Percentiles rank a stretch among this genome's conserved stretches.
These are phyloP conservation scores for Hagleromyces aurorensis DNA, from an alignment of 805 yeast species.

Conservation along the genomic window DNA sequence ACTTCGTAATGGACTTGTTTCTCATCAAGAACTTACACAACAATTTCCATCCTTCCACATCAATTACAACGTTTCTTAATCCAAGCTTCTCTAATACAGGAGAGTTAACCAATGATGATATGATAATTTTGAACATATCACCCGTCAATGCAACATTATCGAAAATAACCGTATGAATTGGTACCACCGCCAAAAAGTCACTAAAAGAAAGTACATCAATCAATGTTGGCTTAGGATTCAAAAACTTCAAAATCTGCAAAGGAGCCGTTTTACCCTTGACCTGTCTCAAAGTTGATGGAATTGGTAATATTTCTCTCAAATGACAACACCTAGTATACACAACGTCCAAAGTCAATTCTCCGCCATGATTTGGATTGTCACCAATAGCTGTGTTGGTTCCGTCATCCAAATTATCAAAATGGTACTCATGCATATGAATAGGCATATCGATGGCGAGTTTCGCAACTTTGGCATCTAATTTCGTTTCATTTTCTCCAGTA, in stretches of 20 bases:
- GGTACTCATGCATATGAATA: conserved; percentile 51
- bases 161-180: conserved; percentile 62
- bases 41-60: conserved; percentile 66
- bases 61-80: conserved; percentile 68
- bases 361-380: conserved; percentile 29
- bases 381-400: conserved; percentile 8
- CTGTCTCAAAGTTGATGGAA: conserved; percentile 80
- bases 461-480: conserved; percentile 20
- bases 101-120: conserved; percentile 62
- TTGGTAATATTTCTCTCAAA: conserved; percentile 82
- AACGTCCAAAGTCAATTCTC: conserved; percentile 41
- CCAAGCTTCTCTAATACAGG: conserved; percentile 63
- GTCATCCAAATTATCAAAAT: conserved; percentile 31
- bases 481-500: conserved; percentile 4
- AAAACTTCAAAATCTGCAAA: conserved; percentile 56
- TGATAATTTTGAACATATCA: conserved; percentile 69
- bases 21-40: conserved; percentile 68
- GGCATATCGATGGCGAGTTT: conserved; percentile 62
- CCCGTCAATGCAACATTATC: conserved; percentile 72
- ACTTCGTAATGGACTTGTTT: conserved; percentile 46
- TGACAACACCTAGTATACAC: conserved; percentile 92
- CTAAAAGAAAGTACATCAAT: conserved; percentile 83
- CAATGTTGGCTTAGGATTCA: conserved; percentile 85
- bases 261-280: conserved; percentile 74
- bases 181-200: conserved; percentile 81